A percentile compares a stretch with the other conserved stretches of the same genome.
Evolutionary conservation across 116 monocot genomes (phyloP).

Genomic region (Dioscorea cayenensis): DNA sequence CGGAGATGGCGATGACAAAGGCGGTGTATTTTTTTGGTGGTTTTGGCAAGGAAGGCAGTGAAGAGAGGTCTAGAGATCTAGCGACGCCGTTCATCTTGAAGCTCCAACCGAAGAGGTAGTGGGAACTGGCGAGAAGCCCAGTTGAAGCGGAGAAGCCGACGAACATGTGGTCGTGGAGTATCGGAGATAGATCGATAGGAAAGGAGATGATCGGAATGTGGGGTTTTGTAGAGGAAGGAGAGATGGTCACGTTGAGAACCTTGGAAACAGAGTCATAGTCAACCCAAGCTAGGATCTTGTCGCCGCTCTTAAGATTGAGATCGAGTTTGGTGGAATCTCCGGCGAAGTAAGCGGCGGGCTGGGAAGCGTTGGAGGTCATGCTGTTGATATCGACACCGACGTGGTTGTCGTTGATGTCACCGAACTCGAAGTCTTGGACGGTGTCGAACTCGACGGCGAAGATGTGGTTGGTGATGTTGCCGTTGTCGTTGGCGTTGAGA

Average conservation of each 20-base stretch:
- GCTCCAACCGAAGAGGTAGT: constrained; percentile 1
- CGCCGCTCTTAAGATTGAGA: background rate
- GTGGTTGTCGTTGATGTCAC: constrained; percentile 1
- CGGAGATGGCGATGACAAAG: background rate
- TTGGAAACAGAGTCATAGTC: background rate
- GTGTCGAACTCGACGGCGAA: constrained; percentile 3
- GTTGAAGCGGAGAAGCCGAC: background rate
- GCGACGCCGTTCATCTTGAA: constrained; percentile 1
- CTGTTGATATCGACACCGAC: background rate
- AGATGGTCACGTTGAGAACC: background rate
- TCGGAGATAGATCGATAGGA: background rate
- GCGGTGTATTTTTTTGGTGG: constrained; percentile 1
- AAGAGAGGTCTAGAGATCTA: background rate
- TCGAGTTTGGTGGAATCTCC: background rate
- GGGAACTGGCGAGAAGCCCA: background rate
- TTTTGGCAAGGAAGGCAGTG: constrained; percentile 16
- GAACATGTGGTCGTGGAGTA: background rate
- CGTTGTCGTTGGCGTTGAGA: background rate
- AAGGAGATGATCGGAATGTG: background rate
- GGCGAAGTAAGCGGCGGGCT: background rate
- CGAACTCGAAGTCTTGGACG: background rate
- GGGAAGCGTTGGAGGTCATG: background rate
- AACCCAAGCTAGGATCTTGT: background rate
- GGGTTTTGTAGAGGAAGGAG: background rate
- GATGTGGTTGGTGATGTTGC: background rate